phyloP scores from a whole-genome alignment of 768 basidiomycete species.

The Serendipita vermifera region DNA sequence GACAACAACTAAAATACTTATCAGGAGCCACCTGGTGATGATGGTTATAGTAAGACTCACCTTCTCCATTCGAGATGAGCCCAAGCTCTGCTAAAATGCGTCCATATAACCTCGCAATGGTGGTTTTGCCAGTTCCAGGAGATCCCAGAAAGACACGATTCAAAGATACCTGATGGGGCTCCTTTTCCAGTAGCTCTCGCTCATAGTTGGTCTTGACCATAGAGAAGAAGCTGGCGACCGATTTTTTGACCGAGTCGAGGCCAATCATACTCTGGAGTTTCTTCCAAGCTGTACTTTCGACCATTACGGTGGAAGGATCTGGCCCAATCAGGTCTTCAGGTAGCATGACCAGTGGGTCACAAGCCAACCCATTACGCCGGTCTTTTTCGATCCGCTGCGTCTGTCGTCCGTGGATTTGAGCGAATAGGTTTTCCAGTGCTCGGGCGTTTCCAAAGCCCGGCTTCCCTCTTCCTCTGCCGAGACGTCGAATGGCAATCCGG shows the following conservation, averaged over 20 bases:
- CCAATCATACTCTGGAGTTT: constrained; percentile 42
- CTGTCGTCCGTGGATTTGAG: constrained; percentile 38
- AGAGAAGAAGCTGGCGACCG: constrained; percentile 35
- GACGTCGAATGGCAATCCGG: constrained; percentile 44
- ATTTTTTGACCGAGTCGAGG: constrained; percentile 42
- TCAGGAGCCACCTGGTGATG: too few species aligned
- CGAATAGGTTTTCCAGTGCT: constrained; percentile 40
- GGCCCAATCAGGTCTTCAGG: constrained; percentile 54
- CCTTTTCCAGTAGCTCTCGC: constrained; percentile 44
- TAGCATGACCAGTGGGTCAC: constrained; percentile 40
- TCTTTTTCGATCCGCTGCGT: constrained; percentile 35
- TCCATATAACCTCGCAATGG: constrained; percentile 55
- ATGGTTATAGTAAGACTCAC: too few species aligned
- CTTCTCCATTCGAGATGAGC: constrained; percentile 62
- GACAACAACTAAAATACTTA: constrained; percentile 40
- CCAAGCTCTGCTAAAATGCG: constrained; percentile 46
- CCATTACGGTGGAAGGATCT: constrained; percentile 39
- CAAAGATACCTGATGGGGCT: constrained; percentile 40
- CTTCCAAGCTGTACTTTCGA: constrained; percentile 36
- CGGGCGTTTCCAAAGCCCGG: constrained; percentile 59
- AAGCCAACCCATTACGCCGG: constrained; percentile 26
- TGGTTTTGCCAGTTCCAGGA: constrained; percentile 62
- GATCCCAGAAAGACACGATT: constrained; percentile 55
- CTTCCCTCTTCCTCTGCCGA: constrained; percentile 46
- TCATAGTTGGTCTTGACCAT: constrained; percentile 41